phyloP scores from a whole-genome alignment of 2,329 filamentous ascomycete species.

The Colletotrichum phormii region DNA sequence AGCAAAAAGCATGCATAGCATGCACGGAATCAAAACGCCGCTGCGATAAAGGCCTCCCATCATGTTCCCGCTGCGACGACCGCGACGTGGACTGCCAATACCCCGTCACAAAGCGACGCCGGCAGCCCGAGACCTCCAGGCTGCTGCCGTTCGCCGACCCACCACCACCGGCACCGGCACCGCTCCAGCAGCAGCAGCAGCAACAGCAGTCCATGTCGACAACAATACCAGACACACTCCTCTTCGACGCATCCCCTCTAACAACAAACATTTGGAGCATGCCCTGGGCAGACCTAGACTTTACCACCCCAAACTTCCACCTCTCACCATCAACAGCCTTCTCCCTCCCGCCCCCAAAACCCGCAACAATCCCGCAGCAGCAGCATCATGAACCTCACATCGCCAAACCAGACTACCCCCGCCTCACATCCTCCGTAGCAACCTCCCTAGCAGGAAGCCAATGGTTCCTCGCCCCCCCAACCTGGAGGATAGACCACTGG shows the following conservation, averaged over 20 bases:
- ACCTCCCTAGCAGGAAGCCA: neutral
- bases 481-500: conserved; percentile 38
- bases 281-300: conserved; percentile 7
- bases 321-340: neutral
- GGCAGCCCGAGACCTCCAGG: neutral
- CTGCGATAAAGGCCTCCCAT: conserved; percentile 47
- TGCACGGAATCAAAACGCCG: conserved; percentile 51
- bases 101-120: conserved; percentile 24
- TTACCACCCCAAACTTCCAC: neutral
- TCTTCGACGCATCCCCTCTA: neutral
- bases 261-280: neutral
- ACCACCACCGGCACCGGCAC: no score
- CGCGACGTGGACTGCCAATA: conserved; percentile 40
- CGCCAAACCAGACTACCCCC: neutral
- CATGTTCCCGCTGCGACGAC: conserved; percentile 45
- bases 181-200: neutral
- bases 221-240: neutral
- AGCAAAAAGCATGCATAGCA: conserved; percentile 47
- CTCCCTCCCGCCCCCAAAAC: neutral
- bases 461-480: conserved; percentile 39
- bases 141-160: neutral
- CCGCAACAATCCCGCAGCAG: conserved; percentile 6
- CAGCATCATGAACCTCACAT: neutral
- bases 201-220: neutral
- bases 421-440: neutral